A percentile compares a stretch with the other conserved stretches of the same genome.
phyloP scores from a whole-genome alignment of 2,329 filamentous ascomycete species.

The Trichoderma arundinaceum region DNA sequence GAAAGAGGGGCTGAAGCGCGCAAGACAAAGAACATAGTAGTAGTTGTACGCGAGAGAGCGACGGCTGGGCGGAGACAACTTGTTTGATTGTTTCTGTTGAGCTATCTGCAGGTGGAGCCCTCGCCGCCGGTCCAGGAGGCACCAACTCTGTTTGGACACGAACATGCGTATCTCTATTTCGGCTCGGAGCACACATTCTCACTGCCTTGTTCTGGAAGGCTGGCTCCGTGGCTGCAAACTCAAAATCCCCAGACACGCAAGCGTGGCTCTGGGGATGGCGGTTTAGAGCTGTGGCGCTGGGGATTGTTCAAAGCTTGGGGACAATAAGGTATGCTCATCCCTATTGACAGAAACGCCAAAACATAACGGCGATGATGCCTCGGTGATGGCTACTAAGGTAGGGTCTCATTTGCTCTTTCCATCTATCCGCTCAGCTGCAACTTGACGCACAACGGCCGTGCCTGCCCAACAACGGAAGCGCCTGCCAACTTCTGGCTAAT shows the following conservation, averaged over 20 bases:
- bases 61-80: neutral
- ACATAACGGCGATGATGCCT: neutral
- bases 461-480: neutral
- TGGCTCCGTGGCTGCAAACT: conserved; percentile 20
- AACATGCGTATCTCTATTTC: neutral
- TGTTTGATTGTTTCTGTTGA: conserved; percentile 8
- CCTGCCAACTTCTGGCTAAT: conserved; percentile 8
- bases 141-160: conserved; percentile 11
- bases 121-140: conserved; percentile 10
- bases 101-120: conserved; percentile 14
- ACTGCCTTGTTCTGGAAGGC: conserved; percentile 15
- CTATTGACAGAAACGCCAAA: neutral
- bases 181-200: neutral
- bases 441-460: too few relatives aligned
- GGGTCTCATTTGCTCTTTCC: neutral
- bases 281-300: conserved; percentile 4
- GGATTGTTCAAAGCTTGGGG: conserved; percentile 5
- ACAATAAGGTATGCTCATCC: conserved; percentile 5
- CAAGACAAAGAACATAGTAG: conserved; percentile 21
- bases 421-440: too few relatives aligned
- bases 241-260: conserved; percentile 6
- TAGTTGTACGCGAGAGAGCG: too few relatives aligned
- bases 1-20: conserved; percentile 5
- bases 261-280: neutral
- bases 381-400: too few relatives aligned